Evolutionary conservation across 2,329 filamentous ascomycete species (phyloP).

Genomic region (Fusarium concolor): DNA sequence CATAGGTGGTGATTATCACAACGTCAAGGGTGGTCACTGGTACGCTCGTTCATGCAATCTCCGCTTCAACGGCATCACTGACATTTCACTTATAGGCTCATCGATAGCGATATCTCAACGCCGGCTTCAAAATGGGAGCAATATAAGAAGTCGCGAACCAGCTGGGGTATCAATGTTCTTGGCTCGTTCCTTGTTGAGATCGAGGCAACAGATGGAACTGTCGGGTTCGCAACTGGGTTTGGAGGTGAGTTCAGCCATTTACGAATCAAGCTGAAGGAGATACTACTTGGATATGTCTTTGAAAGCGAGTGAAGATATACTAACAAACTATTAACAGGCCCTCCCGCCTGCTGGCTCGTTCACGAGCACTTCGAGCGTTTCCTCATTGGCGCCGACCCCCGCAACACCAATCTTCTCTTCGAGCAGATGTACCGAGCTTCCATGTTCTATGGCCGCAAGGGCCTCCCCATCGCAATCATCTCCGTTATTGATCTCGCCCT

Average conservation of each 20-base stretch:
- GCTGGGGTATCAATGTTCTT: slow-evolving; percentile 95
- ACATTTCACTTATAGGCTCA: slow-evolving; percentile 72
- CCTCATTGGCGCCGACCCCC: slow-evolving; percentile 86
- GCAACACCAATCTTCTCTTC: slow-evolving; percentile 91
- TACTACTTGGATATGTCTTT: background rate
- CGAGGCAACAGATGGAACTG: slow-evolving; percentile 89
- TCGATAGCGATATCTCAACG: slow-evolving; percentile 92
- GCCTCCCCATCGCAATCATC: slow-evolving; percentile 88
- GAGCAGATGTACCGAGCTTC: slow-evolving; percentile 97
- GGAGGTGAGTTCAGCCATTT: slow-evolving; percentile 66
- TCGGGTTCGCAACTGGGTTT: slow-evolving; percentile 93
- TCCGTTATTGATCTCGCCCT: slow-evolving; percentile 93
- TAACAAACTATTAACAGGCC: slow-evolving; percentile 62
- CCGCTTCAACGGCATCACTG: slow-evolving; percentile 3
- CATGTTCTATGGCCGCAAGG: slow-evolving; percentile 97
- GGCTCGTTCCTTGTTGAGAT: slow-evolving; percentile 93
- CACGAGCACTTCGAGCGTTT: slow-evolving; percentile 95
- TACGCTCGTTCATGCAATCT: slow-evolving; percentile 47
- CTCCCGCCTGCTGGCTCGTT: slow-evolving; percentile 92
- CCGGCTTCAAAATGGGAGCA: slow-evolving; percentile 91
- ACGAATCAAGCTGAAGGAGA: background rate
- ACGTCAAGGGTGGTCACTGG: slow-evolving; percentile 82
- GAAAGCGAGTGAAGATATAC: background rate
- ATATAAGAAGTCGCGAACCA: slow-evolving; percentile 87
- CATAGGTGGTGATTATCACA: slow-evolving; percentile 87